Base-by-base conservation (phyloP, 352 stramenopile species). In the Phytopythium sindhum region DNA sequence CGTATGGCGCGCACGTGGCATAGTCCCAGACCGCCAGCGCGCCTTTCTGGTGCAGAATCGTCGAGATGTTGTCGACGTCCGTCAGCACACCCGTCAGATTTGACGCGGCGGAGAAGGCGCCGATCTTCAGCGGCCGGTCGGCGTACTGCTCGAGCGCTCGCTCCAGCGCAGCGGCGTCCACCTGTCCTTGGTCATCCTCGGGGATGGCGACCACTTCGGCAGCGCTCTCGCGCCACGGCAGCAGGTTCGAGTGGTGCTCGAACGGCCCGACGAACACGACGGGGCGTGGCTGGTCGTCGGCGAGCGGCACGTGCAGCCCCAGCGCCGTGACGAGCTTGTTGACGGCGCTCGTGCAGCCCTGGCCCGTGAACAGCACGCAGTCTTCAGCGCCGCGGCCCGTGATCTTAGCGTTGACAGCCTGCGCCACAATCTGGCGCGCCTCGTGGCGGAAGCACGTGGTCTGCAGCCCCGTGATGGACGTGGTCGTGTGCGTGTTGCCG, bases 231-330 rank as follows among this genome's bases (percentile, higher is more conserved):
- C 97, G 74, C 97, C 97, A 99, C 10, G 96, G 96, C 11, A 99
- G 72, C 19, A 99, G 66, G 77, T 99, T 99, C 28, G 94, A 98
- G 73, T 99, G 97, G 74, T 99, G 97, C 73, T 98, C 97, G 61
- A 97, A 98, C 11, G 96, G 97, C 37, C 93, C 86, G 26, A 93
- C 90, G 56, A 98, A 94, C 58, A 98, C 91, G 11, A 98, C 88
- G 0, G 94, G 51, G 19, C 56, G 9, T 45, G 48, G 23, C 31
- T 47, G 31, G 44, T 31, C 21, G 17, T 29, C 21, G 26, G 53
- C 57, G 42, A 69, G 45, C 24, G 77, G 75, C 44, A 63, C 37
- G 26, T 86, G 64, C 37, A 94, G 61, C 1, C 86, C 85, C 0
- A 97, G 69, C 47, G 86, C 75, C 19, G 73, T 53, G 19, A 97